A percentile compares a stretch with the other conserved stretches of the same genome.
Evolutionary conservation across 2,329 filamentous ascomycete genomes (phyloP).

Genomic region (Hypoxylon sp.): DNA sequence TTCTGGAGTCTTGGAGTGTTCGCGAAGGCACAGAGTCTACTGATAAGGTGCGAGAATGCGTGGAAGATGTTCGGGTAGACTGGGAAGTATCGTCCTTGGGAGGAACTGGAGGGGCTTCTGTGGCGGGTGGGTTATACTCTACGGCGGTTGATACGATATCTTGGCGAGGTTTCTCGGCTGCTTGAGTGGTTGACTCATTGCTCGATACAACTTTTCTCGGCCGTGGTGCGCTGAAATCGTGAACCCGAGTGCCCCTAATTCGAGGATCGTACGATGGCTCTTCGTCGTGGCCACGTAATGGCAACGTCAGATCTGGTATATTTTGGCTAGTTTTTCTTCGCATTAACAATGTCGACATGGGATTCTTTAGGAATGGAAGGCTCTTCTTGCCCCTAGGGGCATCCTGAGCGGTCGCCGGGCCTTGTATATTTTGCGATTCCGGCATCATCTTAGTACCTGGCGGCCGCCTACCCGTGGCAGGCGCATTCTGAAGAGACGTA

Average conservation of each 20-base stretch:
- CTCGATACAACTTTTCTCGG: constrained; percentile 60
- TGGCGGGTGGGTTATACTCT: constrained; percentile 37
- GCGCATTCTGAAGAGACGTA: constrained; percentile 62
- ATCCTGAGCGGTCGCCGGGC: constrained; percentile 56
- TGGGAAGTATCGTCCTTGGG: constrained; percentile 56
- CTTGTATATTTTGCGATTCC: constrained; percentile 56
- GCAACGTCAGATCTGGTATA: constrained; percentile 61
- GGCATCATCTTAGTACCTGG: constrained; percentile 59
- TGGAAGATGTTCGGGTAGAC: constrained; percentile 54
- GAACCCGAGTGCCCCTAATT: constrained; percentile 74
- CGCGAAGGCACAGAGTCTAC: constrained; percentile 47
- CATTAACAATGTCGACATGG: constrained; percentile 71
- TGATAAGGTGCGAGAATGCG: constrained; percentile 54
- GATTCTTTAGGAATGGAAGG: constrained; percentile 71
- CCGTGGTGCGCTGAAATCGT: constrained; percentile 76
- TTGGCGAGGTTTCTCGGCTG: constrained; percentile 43
- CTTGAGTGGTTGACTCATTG: constrained; percentile 47
- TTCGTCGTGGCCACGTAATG: constrained; percentile 58
- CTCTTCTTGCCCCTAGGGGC: constrained; percentile 66
- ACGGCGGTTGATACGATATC: constrained; percentile 44
- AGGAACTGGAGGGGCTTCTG: constrained; percentile 57
- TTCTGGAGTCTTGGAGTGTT: constrained; percentile 42
- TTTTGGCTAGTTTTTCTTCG: constrained; percentile 69
- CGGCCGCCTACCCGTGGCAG: constrained; percentile 60
- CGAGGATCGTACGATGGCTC: constrained; percentile 72